Evolutionary conservation across 192 early-diverging fungal species (phyloP).

Genomic region (Thamnidium elegans): DNA sequence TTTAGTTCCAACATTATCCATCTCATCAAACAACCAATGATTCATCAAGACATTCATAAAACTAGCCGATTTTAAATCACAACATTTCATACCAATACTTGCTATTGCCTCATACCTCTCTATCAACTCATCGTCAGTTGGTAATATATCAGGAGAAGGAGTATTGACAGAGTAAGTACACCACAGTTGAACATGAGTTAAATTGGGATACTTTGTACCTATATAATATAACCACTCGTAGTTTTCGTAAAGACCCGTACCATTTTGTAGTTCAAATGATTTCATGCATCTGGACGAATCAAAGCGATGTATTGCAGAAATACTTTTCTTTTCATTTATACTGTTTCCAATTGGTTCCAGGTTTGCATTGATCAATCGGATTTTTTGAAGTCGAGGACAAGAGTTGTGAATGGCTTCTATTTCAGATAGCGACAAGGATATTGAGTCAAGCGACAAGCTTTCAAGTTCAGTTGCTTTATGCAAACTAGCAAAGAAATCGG

Average conservation of each 20-base stretch:
- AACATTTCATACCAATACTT: background rate
- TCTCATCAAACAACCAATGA: background rate
- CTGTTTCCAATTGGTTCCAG: background rate
- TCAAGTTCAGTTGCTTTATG: constrained; percentile 4
- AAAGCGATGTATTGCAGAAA: background rate
- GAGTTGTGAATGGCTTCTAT: constrained; percentile 12
- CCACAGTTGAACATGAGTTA: constrained; percentile 4
- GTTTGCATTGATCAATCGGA: background rate
- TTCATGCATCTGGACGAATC: background rate
- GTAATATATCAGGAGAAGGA: background rate
- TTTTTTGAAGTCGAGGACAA: constrained; percentile 5
- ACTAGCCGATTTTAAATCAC: background rate
- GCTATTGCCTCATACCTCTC: constrained; percentile 4
- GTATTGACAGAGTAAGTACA: constrained; percentile 6
- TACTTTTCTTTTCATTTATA: background rate
- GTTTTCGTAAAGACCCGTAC: constrained; percentile 4
- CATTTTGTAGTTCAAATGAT: background rate
- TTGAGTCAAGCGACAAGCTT: constrained; percentile 10
- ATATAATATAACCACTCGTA: constrained; percentile 15
- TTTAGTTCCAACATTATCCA: constrained; percentile 1
- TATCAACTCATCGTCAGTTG: background rate
- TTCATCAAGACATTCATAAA: constrained; percentile 7
- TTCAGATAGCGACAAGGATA: constrained; percentile 3
- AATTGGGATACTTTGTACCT: background rate
- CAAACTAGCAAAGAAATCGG: background rate